Evolutionary conservation across 371 early-diverging fungal genomes (phyloP).

Genomic region (Mortierella sp.): DNA sequence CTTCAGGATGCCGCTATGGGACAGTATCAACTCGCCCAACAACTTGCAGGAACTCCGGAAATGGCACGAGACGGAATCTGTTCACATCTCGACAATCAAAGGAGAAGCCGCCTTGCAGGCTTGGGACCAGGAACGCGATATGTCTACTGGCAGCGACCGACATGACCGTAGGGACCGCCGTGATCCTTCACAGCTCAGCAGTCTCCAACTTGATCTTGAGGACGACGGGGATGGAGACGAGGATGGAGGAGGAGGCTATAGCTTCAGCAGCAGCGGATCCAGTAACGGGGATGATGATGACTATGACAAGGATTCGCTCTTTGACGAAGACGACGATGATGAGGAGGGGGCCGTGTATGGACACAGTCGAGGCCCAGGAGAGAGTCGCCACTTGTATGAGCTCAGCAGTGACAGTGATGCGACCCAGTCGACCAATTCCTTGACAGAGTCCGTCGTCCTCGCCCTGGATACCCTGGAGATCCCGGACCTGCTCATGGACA

Average conservation of each 20-base stretch:
- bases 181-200: conserved; percentile 22
- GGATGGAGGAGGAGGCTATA: conserved; percentile 13
- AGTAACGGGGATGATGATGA: conserved; percentile 17
- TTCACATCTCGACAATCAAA: conserved; percentile 16
- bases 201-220: conserved; percentile 28
- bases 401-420: conserved; percentile 48
- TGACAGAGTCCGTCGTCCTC: conserved; percentile 44
- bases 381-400: conserved; percentile 16
- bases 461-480: conserved; percentile 51
- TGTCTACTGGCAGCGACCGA: background rate
- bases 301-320: conserved; percentile 25
- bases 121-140: conserved; percentile 29
- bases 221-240: conserved; percentile 17
- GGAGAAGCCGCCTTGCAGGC: conserved; percentile 8
- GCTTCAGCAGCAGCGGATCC: conserved; percentile 6
- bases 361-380: background rate
- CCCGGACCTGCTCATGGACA: conserved; percentile 19
- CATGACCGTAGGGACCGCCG: background rate
- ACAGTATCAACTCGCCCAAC: conserved; percentile 39
- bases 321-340: conserved; percentile 15
- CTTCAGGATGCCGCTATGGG: conserved; percentile 55
- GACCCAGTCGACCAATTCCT: conserved; percentile 22
- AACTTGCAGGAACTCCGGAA: conserved; percentile 25
- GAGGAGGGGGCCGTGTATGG: conserved; percentile 7
- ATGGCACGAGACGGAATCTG: conserved; percentile 31